Base-by-base conservation (phyloP, 352 stramenopile genomes). In the Phytophthora tubulina region DNA sequence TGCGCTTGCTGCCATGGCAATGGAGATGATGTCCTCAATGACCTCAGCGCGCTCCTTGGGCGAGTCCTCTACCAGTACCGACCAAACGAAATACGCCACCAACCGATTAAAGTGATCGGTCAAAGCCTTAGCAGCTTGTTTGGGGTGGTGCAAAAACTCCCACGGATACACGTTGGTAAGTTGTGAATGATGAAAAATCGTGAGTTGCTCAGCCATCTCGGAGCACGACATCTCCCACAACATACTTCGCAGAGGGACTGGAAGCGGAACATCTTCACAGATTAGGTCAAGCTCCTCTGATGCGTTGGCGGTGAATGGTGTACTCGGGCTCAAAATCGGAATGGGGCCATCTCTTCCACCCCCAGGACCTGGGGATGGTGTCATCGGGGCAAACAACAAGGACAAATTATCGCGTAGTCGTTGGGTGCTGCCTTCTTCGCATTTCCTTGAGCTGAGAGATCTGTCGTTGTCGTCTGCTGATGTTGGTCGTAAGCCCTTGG, bases 51-150 rank as follows among this genome's bases (percentile, higher is more conserved):
- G 82, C 33, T 91, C 81, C 46, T 91, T 91, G 0, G 85, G 64
- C 3, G 80, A 82, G 17, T 93, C 87, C 44, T 93, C 84, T 6
- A 90, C 76, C 3, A 93, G 68, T 10, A 95, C 81, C 0, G 85
- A 93, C 87, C 87, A 95, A 30, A 93, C 84, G 13, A 93, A 83
- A 61, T 89, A 93, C 4, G 73, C 57, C 33, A 90, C 86, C 35
- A 95, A 73, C 2, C 73, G 67, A 46, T 95, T 92, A 53, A 92
- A 93, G 36, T 83, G 75, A 6, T 89, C 83, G 0, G 84, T 86
- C 39, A 92, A 70, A 3, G 81, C 67, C 51, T 86, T 90, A 2
- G 81, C 76, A 5, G 73, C 73, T 63, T 85, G 58, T 33, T 78
- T 79, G 2, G 82, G 81, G 36, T 76, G 62, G 39, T 84, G 73